Percentiles rank a stretch among this genome's conserved stretches.
Evolutionary conservation across 164 flowering plant species (phyloP).

Genomic region (Vitis labrusca): DNA sequence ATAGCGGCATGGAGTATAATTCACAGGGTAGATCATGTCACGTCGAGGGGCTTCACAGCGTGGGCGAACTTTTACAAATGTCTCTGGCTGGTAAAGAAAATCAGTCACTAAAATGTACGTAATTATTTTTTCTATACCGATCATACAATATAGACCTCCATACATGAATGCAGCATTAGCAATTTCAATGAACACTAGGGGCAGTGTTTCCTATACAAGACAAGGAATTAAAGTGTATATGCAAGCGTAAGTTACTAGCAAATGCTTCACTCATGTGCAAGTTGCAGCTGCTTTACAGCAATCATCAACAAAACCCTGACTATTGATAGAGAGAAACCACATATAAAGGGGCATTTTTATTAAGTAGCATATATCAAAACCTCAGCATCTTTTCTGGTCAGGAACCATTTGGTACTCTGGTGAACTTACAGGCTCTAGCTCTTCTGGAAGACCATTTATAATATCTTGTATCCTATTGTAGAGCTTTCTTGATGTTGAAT

Average conservation of each 20-base stretch:
- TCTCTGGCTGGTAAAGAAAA: conserved; percentile 72
- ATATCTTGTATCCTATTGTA: too few relatives aligned
- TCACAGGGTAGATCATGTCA: conserved; percentile 86
- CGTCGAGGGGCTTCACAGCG: conserved; percentile 98
- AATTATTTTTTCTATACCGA: background rate
- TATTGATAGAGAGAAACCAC: too few relatives aligned
- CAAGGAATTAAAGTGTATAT: background rate
- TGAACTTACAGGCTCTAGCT: too few relatives aligned
- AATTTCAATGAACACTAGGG: background rate
- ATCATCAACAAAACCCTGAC: too few relatives aligned
- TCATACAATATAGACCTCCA: background rate
- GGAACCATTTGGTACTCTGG: too few relatives aligned
- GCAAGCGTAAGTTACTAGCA: background rate
- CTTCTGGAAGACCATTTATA: too few relatives aligned
- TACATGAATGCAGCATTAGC: background rate
- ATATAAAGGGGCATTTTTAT: too few relatives aligned
- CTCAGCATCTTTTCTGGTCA: too few relatives aligned
- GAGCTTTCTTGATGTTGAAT: too few relatives aligned
- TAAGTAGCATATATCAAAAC: too few relatives aligned
- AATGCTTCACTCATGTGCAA: too few relatives aligned
- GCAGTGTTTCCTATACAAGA: background rate
- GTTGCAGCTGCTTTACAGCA: too few relatives aligned
- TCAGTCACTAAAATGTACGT: background rate
- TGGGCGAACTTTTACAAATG: conserved; percentile 84
- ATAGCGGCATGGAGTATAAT: conserved; percentile 88